A percentile compares a stretch with the other conserved stretches of the same genome.
phyloP scores from a whole-genome alignment of 768 basidiomycete genomes.

The Kwoniella pini region DNA sequence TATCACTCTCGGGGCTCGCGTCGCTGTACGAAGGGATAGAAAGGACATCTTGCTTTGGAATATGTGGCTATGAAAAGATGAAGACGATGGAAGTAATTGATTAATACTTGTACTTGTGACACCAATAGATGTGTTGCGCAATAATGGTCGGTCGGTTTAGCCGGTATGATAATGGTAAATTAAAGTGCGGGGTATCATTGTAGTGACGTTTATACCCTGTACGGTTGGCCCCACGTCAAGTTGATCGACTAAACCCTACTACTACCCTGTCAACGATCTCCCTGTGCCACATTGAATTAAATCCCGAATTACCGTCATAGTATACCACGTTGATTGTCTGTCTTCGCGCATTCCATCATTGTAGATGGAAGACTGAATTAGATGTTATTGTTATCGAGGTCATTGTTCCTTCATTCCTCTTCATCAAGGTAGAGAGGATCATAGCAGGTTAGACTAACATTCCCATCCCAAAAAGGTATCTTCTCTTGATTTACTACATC shows the following conservation, averaged over 20 bases:
- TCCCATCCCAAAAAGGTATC: neutral
- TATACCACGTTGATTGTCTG: neutral
- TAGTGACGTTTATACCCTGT: neutral
- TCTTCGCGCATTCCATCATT: neutral
- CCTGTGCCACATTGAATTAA: neutral
- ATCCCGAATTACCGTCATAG: conserved; percentile 1
- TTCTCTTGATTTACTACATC: conserved; percentile 6
- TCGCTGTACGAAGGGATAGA: neutral
- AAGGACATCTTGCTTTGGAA: neutral
- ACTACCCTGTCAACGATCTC: neutral
- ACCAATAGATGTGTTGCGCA: neutral
- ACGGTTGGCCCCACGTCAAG: neutral
- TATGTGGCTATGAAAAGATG: neutral
- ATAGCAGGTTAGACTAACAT: conserved; percentile 5
- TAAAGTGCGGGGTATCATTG: neutral
- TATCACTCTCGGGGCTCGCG: neutral
- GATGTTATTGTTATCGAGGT: neutral
- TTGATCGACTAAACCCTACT: neutral
- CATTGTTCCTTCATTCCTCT: neutral
- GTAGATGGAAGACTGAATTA: too few relatives aligned
- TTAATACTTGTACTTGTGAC: neutral
- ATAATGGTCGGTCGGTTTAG: neutral
- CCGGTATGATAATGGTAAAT: neutral
- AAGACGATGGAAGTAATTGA: neutral
- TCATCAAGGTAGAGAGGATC: neutral